A percentile compares a stretch with the other conserved stretches of the same genome.
These are phyloP conservation scores for Trichosporon sp. DNA, from an alignment of 1,284 basidiomycete species.

Conservation along the genomic window DNA sequence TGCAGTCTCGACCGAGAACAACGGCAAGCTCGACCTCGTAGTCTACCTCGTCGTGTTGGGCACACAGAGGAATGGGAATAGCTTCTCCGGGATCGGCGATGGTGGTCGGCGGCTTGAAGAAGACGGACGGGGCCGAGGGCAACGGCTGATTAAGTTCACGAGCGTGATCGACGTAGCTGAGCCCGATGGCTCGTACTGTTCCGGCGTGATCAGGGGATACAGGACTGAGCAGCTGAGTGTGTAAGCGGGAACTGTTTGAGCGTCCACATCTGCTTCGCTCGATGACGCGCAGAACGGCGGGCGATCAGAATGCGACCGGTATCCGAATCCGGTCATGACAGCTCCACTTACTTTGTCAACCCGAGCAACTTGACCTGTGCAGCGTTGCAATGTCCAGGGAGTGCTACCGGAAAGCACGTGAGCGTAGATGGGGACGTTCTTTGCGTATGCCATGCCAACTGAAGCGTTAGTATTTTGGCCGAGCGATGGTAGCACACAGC, in stretches of 20 bases:
- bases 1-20: conserved; percentile 73
- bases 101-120: conserved; percentile 69
- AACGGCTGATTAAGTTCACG: conserved; percentile 18
- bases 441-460: conserved; percentile 38
- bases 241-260: neutral
- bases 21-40: conserved; percentile 84
- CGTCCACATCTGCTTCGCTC: neutral
- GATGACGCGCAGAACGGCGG: neutral
- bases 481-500: neutral
- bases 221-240: conserved; percentile 32
- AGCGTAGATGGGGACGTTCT: conserved; percentile 17
- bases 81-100: conserved; percentile 65
- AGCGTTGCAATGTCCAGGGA: conserved; percentile 17
- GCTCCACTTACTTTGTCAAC: conserved; percentile 2
- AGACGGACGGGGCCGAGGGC: conserved; percentile 63
- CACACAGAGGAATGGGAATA: conserved; percentile 62
- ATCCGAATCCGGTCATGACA: neutral
- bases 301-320: too few relatives aligned
- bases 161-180: conserved; percentile 34
- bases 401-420: conserved; percentile 20
- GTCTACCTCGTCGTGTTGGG: conserved; percentile 68
- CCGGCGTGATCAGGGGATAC: conserved; percentile 27
- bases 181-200: conserved; percentile 33
- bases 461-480: neutral
- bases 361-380: neutral